Base-by-base conservation (phyloP, 2,329 filamentous ascomycete genomes). In the Exophiala sideris region DNA sequence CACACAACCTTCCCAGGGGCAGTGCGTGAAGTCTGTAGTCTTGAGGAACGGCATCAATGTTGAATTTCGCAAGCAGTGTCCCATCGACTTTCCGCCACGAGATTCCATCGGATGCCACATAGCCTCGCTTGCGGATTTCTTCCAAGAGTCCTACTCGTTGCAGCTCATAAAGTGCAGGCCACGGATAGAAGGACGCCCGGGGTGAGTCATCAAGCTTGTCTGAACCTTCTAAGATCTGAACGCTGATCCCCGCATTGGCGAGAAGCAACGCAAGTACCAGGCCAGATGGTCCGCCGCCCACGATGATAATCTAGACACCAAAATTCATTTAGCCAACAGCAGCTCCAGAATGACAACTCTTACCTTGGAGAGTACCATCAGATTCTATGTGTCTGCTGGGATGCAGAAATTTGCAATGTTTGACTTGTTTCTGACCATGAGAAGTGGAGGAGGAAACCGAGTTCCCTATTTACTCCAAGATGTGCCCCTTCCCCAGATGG, bases 171-270 rank as follows among this genome's bases (percentile, higher is more conserved):
- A 82, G 76, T 1, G 81, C 82, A 1, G 81, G 75, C 0, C 79
- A 74, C 3, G 79, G 79, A 64, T 85, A 85, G 67, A 84, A 80
- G 3, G 82, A 79, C 14, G 83, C 83, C 24, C 83, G 80, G 0
- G 83, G 83, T 52, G 81, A 80, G 51, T 78, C 71, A 68, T 84
- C 80, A 38, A 85, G 73, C 51, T 76, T 70, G 24, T 73, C 66
- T 2, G 76, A 74, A 2, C 77, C 76, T 61, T 86, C 83, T 47
- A 86, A 71, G 5, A 69, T 18, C 11, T 65, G 58, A 18, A 68
- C 66, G 36, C 61, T 50, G 44, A 68, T 62, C 3, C 67, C 67
- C 47, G 65, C 54, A 54, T 64, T 66, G 11, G 66, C 61, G 16
- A 68, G 64, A 7, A 68, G 54, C 9, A 70, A 58, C 0, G 62